Conservation (phyloP, 352 stramenopile species). For the Phytophthora tubulina region DNA sequence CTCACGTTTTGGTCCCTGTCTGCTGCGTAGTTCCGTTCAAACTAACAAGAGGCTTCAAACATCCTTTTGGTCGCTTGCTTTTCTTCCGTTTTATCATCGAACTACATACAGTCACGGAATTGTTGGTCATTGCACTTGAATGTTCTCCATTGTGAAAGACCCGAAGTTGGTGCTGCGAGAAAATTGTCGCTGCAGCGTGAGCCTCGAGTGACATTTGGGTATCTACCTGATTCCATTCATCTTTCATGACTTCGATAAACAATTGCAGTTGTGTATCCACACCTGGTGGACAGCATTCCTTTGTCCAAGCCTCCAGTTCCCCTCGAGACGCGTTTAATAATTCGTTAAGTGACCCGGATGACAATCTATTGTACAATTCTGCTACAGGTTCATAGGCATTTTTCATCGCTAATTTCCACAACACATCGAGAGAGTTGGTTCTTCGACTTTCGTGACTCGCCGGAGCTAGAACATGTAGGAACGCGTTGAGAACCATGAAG, state of each 20-base stretch:
- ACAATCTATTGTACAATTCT: constrained; percentile 39
- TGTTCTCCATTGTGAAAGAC: constrained; percentile 1
- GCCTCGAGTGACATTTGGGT: constrained; percentile 11
- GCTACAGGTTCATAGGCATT: constrained; percentile 41
- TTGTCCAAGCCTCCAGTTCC: constrained; percentile 11
- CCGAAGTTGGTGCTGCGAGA: neutral
- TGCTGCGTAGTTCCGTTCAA: neutral
- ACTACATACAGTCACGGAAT: neutral
- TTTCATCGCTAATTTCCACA: constrained; percentile 57
- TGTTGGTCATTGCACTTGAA: too few relatives aligned
- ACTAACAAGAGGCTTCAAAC: constrained; percentile 12
- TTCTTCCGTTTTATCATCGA: constrained; percentile 14
- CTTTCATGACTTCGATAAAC: constrained; percentile 37
- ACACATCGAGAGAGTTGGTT: constrained; percentile 19
- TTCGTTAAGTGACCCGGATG: constrained; percentile 48
- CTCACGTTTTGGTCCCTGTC: neutral
- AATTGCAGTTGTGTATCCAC: constrained; percentile 43
- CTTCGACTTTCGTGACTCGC: constrained; percentile 45
- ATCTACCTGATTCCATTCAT: constrained; percentile 30
- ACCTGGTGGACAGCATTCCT: constrained; percentile 15
- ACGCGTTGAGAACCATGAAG: constrained; percentile 59
- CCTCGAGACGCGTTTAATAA: constrained; percentile 30
- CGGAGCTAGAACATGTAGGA: constrained; percentile 62
- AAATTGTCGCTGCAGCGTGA: constrained; percentile 5
- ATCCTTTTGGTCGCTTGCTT: constrained; percentile 1